A percentile compares a stretch with the other conserved stretches of the same genome.
phyloP scores from a whole-genome alignment of 2,329 filamentous ascomycete species.

The Ophiostoma sp. region DNA sequence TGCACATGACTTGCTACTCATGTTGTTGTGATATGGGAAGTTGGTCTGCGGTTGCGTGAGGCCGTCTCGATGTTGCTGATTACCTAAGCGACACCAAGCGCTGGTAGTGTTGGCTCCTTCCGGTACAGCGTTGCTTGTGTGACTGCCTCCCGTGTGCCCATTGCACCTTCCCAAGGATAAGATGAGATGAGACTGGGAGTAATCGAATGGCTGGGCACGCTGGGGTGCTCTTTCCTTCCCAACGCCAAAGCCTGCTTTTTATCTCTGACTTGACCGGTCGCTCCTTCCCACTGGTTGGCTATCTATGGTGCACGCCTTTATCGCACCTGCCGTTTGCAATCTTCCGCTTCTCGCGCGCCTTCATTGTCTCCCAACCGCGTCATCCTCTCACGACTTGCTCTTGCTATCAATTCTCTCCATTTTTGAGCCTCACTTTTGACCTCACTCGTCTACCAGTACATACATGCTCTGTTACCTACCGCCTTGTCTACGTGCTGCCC shows the following conservation, averaged over 20 bases:
- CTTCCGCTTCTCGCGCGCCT: background rate
- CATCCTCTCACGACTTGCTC: background rate
- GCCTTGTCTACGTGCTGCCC: background rate
- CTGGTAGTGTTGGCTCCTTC: background rate
- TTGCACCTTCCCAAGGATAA: background rate
- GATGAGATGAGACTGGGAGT: background rate
- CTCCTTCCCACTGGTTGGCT: background rate
- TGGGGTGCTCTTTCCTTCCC: background rate
- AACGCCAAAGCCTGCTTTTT: no score
- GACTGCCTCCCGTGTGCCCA: background rate
- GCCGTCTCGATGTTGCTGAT: background rate
- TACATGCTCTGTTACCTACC: background rate
- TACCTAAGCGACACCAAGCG: background rate
- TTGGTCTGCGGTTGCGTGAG: background rate
- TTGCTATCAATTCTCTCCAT: background rate
- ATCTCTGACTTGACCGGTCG: background rate
- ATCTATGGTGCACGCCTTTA: background rate
- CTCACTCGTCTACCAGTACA: background rate
- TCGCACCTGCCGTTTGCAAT: slow-evolving; percentile 1
- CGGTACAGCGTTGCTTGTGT: background rate
- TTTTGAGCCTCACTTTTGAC: slow-evolving; percentile 7
- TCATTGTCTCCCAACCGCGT: background rate
- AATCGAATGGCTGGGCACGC: background rate
- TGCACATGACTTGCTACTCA: background rate
- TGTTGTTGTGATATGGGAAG: no score